Conservation (phyloP, 371 early-diverging fungal genomes). For the Zopfochytrium polystomum region DNA sequence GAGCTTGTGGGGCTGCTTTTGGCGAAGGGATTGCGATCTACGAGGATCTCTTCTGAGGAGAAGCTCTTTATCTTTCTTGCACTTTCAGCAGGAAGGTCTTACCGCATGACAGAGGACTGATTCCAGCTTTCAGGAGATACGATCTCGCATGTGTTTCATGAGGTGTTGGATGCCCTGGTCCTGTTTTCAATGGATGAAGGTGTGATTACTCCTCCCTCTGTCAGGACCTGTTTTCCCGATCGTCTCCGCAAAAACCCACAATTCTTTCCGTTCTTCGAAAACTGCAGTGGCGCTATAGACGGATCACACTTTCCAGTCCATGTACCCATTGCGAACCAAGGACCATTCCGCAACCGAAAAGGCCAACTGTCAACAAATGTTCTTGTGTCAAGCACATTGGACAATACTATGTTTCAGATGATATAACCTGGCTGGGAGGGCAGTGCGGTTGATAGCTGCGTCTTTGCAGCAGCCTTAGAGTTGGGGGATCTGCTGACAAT, state of each 20-base stretch:
- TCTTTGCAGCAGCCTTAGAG: neutral
- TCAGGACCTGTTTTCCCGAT: no score
- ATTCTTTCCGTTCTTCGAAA: neutral
- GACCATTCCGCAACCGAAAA: conserved; percentile 3
- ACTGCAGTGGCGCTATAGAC: conserved; percentile 6
- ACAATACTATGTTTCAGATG: conserved; percentile 1
- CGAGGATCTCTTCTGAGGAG: no score
- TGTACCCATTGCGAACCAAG: neutral
- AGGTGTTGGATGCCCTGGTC: no score
- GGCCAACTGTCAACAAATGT: conserved; percentile 8
- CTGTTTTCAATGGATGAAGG: no score
- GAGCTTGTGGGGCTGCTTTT: no score
- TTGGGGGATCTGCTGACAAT: neutral
- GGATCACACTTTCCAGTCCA: conserved; percentile 5
- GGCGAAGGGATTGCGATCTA: no score
- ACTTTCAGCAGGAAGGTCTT: no score
- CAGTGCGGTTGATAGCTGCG: conserved; percentile 5
- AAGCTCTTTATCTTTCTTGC: no score
- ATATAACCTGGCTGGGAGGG: conserved; percentile 16
- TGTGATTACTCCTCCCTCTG: no score
- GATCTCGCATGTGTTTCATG: no score
- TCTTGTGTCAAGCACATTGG: conserved; percentile 1
- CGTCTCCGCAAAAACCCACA: neutral
- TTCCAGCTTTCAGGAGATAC: no score
- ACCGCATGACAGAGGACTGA: no score